Base-by-base conservation (phyloP, 805 yeast genomes). In the Wickerhamiella azymoides region DNA sequence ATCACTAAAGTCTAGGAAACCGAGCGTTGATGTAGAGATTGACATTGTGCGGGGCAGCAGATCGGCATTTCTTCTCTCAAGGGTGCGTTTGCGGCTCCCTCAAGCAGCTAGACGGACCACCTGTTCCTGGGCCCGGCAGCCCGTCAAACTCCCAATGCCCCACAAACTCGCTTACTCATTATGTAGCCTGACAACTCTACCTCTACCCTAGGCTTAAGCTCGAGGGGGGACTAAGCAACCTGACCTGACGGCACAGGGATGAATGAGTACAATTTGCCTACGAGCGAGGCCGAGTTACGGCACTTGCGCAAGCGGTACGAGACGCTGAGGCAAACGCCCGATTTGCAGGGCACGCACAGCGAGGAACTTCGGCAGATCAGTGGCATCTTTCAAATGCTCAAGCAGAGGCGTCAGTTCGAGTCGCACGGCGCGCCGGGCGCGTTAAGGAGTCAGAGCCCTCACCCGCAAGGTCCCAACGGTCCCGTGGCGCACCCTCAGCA, bases 341-440 rank as follows among this genome's bases (percentile, higher is more conserved):
- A 61, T 40, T 50, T 53, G 47, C 51, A 50, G 14, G 60, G 48
- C 17, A n/a, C 39, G 14, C 57, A 53, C 36, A 53, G 50, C 47
- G 61, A 57, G 33, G 59, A 59, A 52, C 53, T 52, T 47, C 57
- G 56, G 48, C 58, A 56, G 33, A 49, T 52, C 24, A 43, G 54
- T 3, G 28, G 33, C 39, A 19, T 42, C 3, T 36, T 42, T 14
- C 38, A 42, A 7, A 47, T 55, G 53, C 35, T 35, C 36, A 52
- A 52, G 17, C 57, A 49, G 43, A 35, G 40, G 36, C 45, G 33
- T 11, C 43, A 13, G 5, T 30, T 30, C 8, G 33, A 30, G 33
- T 40, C 37, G 36, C 32, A 8, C 30, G 30, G 16, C 37, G 18
- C 21, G 5, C 14, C 4, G 4, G 7, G 7, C 17, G 10, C 11